Evolutionary conservation across 176 grass and related monocot genomes (phyloP), one percentile per base, ranked within the genome.

Genomic region (Juncus inflexus): DNA sequence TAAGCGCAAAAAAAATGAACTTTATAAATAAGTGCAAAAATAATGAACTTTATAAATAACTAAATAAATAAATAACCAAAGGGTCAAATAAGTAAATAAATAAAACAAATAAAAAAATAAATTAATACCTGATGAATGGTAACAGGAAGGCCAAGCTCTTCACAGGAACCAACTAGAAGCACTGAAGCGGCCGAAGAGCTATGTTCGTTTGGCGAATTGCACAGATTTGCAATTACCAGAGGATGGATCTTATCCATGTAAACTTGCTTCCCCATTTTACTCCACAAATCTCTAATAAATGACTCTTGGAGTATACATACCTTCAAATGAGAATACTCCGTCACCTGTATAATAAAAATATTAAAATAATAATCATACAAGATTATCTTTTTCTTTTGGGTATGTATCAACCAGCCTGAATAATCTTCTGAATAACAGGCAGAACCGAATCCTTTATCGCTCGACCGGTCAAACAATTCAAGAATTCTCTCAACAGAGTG

Each of bases 91-190:
- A 74, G 49, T 52, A 52, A 7, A 54, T 53, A 55, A 68, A n/a
- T 8, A 53, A 54, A 37, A 28, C 19, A 28, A 47, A 47, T 47
- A 9, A 6, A 66, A 55, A 52, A 38, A 67, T 12, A 35, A 42
- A 52, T 60, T 77, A 81, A 84, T 79, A 63, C 92, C 87, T 91
- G 92, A 83, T 96, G 84, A 77, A 96, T 43, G 40, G 87, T 96
- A 63, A 96, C 78, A 35, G 91, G 91, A 87, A 91, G 78, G 50
- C 92, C 92, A 74, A 96, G 79, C 76, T 96, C 92, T 64, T 91
- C 92, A 60, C 87, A 88, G 67, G 92, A 96, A 78, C 88, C 79
- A 70, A 96, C 87, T 67, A 96, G 72, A 83, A 85, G 81, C 56
- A 87, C 79, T n/a, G 87, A 76, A 40, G 92, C 82, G 69, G 87